phyloP scores from a whole-genome alignment of 78 protist species.

The Guillardia theta region DNA sequence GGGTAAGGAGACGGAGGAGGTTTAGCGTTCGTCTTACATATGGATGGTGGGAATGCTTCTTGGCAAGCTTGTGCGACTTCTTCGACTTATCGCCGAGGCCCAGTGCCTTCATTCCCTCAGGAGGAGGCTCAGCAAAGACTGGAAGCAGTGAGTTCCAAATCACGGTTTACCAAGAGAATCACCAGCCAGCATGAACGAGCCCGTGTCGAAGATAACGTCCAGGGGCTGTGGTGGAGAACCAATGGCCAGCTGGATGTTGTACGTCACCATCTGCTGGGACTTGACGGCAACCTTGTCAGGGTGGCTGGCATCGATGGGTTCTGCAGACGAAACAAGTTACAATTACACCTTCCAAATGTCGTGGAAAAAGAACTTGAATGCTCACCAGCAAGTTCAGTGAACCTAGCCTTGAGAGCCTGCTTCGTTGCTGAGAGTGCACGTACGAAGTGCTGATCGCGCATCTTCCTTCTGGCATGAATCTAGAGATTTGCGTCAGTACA shows the following conservation, averaged over 20 bases:
- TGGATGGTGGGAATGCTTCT: too few species aligned
- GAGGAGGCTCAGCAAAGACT: conserved; percentile 27
- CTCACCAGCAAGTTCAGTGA: not conserved
- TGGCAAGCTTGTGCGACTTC: not conserved
- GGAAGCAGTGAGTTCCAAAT: too few species aligned
- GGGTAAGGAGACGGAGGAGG: too few species aligned
- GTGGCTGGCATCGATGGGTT: not conserved
- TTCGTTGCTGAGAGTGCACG: not conserved
- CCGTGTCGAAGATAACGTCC: conserved; percentile 31
- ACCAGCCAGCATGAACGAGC: conserved; percentile 42
- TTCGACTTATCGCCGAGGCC: not conserved
- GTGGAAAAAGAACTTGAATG: too few species aligned
- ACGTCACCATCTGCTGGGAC: conserved; percentile 16
- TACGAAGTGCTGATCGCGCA: conserved; percentile 4
- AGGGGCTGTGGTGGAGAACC: conserved; percentile 35
- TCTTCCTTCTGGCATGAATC: conserved; percentile 10
- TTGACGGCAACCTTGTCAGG: not conserved
- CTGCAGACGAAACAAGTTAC: not conserved
- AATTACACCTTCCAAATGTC: not conserved
- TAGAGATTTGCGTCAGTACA: too few species aligned
- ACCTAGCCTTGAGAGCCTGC: not conserved
- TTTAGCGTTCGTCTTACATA: too few species aligned
- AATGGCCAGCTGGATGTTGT: conserved; percentile 30
- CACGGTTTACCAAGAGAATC: too few species aligned
- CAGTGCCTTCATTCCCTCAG: not conserved